Evolutionary conservation across 371 early-diverging fungal species (phyloP).

Genomic region (Batrachochytrium dendrobatidis): DNA sequence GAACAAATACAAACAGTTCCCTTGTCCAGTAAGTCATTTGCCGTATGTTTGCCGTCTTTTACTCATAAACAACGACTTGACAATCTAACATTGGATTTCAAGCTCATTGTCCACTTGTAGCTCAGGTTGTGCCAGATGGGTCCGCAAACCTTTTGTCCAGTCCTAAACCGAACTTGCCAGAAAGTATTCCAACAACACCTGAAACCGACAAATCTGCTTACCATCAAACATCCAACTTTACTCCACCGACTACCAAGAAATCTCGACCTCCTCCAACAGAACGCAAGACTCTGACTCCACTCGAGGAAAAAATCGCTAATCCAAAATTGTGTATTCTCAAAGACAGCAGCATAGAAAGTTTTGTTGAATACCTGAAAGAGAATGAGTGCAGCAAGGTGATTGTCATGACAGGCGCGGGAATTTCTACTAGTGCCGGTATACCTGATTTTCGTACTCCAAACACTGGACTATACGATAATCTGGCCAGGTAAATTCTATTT

Average conservation of each 20-base stretch:
- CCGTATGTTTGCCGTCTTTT: no score
- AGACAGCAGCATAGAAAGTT: conserved; percentile 25
- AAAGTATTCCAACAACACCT: no score
- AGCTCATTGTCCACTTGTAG: no score
- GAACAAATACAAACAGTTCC: no score
- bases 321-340: conserved; percentile 17
- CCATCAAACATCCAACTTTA: no score
- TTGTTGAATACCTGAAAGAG: conserved; percentile 24
- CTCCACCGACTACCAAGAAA: background rate
- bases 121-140: no score
- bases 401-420: conserved; percentile 92
- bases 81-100: no score
- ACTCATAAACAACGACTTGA: no score
- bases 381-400: conserved; percentile 60
- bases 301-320: background rate
- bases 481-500: conserved; percentile 27
- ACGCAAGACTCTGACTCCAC: background rate
- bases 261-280: background rate
- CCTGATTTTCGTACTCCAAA: conserved; percentile 82
- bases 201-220: no score
- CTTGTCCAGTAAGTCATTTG: no score
- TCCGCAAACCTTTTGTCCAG: no score
- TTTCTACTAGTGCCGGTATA: conserved; percentile 82
- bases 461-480: conserved; percentile 86
- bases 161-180: no score